phyloP scores from a whole-genome alignment of 805 yeast species.

The Yarrowia sp. region DNA sequence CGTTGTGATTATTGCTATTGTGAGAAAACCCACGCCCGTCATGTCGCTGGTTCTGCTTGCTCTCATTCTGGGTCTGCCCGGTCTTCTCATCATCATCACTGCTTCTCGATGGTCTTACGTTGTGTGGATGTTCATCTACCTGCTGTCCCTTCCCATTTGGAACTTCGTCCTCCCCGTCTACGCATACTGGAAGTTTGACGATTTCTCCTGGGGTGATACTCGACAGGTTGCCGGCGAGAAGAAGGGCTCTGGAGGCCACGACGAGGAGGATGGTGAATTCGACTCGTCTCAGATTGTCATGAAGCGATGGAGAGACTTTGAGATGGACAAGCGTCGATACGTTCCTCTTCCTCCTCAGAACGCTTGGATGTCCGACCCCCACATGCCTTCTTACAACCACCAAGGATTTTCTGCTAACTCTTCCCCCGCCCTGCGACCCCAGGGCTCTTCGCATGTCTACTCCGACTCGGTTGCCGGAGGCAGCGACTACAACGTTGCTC shows the following conservation, averaged over 20 bases:
- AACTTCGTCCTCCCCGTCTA: constrained; percentile 85
- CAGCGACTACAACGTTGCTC: constrained; percentile 36
- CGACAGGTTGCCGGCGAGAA: constrained; percentile 76
- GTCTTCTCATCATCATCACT: constrained; percentile 77
- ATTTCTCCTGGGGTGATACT: constrained; percentile 97
- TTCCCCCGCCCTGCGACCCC: constrained; percentile 36
- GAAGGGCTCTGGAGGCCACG: constrained; percentile 66
- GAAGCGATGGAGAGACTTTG: constrained; percentile 96
- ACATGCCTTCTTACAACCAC: constrained; percentile 35
- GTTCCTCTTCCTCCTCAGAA: constrained; percentile 39
- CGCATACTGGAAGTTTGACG: constrained; percentile 95
- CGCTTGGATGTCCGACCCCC: constrained; percentile 40
- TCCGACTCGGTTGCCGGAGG: constrained; percentile 22
- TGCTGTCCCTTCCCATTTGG: constrained; percentile 88
- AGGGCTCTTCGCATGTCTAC: constrained; percentile 28
- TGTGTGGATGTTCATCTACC: constrained; percentile 78
- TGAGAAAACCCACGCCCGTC: constrained; percentile 77
- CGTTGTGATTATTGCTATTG: constrained; percentile 74
- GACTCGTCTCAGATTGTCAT: constrained; percentile 89
- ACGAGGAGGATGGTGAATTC: constrained; percentile 77
- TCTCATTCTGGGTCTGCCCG: constrained; percentile 85
- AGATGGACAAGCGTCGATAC: constrained; percentile 69
- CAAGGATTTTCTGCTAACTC: constrained; percentile 38
- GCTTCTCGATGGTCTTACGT: constrained; percentile 76
- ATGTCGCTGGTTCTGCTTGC: constrained; percentile 78